Evolutionary conservation across 352 stramenopile genomes (phyloP), one percentile per base, ranked within the genome.

Genomic region (Pythium sp.): DNA sequence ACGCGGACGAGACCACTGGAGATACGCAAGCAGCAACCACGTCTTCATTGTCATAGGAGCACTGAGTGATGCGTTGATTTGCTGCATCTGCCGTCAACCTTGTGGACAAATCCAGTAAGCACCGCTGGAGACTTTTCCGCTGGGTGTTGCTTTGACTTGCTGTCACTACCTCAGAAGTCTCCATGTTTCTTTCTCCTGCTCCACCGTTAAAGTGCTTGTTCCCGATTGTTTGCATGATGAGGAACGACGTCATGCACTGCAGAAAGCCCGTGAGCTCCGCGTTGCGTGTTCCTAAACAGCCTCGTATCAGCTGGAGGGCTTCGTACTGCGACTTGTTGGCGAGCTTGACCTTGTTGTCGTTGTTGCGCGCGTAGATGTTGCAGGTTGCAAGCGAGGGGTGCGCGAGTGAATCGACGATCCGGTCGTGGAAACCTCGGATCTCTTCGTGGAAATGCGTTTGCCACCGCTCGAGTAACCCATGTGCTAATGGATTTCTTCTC

Each of bases 371-470:
- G n/a, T 61, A 72, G 15, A 72, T 64, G 46, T 64, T 68, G 61
- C 34, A 72, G 5, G 32, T 46, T 24, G 67, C 59, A 6, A 56
- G 22, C 0, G 54, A 38, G 0, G 59, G 36, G 14, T 47, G 53
- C 22, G n/a, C 26, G 20, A 72, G 22, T 1, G 38, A 34, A 8
- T 63, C 61, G 26, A 68, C 20, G 55, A 68, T 51, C 1, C 46
- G 60, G 43, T 64, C 55, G 34, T 72, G 60, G 30, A 72, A 72
- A 3, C 9, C 32, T 46, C 67, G 60, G 34, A 83, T 72, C 60
- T 74, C 67, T 30, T 70, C 32, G 47, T 83, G 74, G 14, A 67
- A 81, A 14, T 67, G 70, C 9, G 36, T 49, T 38, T 83, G 76
- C 76, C 74, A 83, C 11, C 68, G 64, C 58, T 78, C 69, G 22